These are phyloP conservation scores for Colletotrichum sp. DNA, from an alignment of 2,329 filamentous ascomycete species.

Conservation along the genomic window DNA sequence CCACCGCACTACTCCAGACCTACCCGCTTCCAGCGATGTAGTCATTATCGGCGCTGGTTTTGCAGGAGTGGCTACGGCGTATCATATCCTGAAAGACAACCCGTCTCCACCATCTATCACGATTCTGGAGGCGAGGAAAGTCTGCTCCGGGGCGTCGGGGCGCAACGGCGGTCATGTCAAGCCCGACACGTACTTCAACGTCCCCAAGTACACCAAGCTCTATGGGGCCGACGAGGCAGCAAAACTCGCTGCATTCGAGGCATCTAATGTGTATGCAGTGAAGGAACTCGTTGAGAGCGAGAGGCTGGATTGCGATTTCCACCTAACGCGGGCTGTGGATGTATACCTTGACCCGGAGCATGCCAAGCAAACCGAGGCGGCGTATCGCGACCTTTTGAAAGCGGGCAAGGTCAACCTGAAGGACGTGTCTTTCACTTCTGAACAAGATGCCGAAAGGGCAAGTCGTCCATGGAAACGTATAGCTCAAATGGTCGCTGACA, in stretches of 20 bases:
- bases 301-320: constrained; percentile 47
- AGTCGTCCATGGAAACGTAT: constrained; percentile 27
- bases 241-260: neutral
- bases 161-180: neutral
- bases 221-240: neutral
- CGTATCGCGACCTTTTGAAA: constrained; percentile 32
- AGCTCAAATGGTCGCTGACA: constrained; percentile 17
- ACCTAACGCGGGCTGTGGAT: constrained; percentile 44
- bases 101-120: neutral
- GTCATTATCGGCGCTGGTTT: neutral
- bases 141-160: neutral
- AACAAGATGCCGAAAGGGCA: constrained; percentile 32
- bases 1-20: neutral
- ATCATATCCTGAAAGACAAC: neutral
- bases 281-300: constrained; percentile 40
- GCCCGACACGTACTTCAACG: neutral
- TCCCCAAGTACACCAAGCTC: neutral
- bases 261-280: constrained; percentile 21
- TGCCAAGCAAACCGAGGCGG: constrained; percentile 23
- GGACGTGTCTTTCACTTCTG: constrained; percentile 31
- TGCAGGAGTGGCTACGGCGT: neutral
- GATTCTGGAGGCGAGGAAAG: neutral
- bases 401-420: constrained; percentile 27
- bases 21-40: neutral
- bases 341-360: constrained; percentile 34